Conservation (phyloP, 805 yeast species). For the Kluyveromyces lactis region DNA sequence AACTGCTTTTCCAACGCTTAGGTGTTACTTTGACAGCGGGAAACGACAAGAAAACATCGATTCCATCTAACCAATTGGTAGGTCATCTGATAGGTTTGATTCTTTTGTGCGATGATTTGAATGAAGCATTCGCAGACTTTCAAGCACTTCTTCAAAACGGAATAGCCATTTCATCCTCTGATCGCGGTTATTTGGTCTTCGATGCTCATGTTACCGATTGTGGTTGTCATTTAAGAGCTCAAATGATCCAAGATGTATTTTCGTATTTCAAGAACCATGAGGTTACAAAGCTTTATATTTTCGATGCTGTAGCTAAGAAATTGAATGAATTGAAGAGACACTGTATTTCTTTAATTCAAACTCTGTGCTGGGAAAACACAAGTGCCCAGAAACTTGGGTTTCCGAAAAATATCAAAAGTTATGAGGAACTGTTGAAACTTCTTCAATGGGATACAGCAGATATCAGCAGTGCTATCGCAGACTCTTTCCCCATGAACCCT, state of each 20-base stretch:
- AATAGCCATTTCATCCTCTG: neutral
- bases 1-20: neutral
- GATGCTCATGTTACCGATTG: slow-evolving; percentile 2
- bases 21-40: neutral
- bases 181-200: neutral
- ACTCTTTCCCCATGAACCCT: neutral
- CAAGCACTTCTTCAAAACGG: neutral
- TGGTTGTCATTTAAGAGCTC: slow-evolving; percentile 1
- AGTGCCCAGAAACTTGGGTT: neutral
- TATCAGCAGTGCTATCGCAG: neutral
- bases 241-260: neutral
- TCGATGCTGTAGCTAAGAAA: neutral
- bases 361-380: neutral
- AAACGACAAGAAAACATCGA: neutral
- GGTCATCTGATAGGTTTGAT: neutral
- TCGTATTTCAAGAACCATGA: neutral
- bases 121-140: neutral
- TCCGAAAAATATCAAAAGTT: neutral
- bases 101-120: neutral
- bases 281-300: neutral
- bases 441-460: neutral
- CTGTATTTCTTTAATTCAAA: neutral
- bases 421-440: neutral
- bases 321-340: neutral
- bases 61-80: neutral